Conservation (phyloP, 768 basidiomycete genomes). For the Rhodotorula graminis region DNA sequence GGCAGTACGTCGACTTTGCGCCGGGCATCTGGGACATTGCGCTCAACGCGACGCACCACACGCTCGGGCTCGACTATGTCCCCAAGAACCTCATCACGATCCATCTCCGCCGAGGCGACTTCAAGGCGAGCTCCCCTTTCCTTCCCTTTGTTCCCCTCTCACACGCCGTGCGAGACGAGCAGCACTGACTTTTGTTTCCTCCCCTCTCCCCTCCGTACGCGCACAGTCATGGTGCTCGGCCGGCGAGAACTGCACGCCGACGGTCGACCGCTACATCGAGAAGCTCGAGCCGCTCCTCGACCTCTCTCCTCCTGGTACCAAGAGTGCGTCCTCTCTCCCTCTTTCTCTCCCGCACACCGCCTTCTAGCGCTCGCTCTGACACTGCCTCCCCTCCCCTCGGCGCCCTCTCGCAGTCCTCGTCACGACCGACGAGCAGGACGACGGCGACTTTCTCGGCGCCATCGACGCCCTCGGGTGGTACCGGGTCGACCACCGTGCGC, state of each 20-base stretch:
- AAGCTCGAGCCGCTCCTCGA: slow-evolving; percentile 15
- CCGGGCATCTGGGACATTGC: slow-evolving; percentile 29
- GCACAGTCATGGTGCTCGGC: slow-evolving; percentile 20
- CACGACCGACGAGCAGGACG: slow-evolving; percentile 36
- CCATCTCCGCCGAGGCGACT: slow-evolving; percentile 11
- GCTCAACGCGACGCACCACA: not conserved
- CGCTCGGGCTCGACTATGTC: slow-evolving; percentile 2
- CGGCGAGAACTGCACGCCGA: slow-evolving; percentile 22
- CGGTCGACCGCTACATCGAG: slow-evolving; percentile 16
- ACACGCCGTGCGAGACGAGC: no score
- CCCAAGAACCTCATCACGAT: slow-evolving; percentile 30
- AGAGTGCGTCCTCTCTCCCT: not conserved
- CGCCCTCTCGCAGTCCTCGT: slow-evolving; percentile 17
- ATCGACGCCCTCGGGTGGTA: slow-evolving; percentile 33
- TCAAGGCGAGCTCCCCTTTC: not conserved
- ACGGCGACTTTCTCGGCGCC: slow-evolving; percentile 20
- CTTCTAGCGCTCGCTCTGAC: no score
- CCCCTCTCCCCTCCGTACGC: not conserved
- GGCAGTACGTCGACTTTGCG: slow-evolving; percentile 33
- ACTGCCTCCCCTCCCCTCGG: no score
- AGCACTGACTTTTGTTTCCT: not conserved
- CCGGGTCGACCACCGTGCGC: slow-evolving; percentile 30
- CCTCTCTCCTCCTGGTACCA: not conserved
- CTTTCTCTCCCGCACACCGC: not conserved
- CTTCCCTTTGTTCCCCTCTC: no score